phyloP scores from a whole-genome alignment of 2,329 filamentous ascomycete genomes.

The Raffaelea deltoideospora region DNA sequence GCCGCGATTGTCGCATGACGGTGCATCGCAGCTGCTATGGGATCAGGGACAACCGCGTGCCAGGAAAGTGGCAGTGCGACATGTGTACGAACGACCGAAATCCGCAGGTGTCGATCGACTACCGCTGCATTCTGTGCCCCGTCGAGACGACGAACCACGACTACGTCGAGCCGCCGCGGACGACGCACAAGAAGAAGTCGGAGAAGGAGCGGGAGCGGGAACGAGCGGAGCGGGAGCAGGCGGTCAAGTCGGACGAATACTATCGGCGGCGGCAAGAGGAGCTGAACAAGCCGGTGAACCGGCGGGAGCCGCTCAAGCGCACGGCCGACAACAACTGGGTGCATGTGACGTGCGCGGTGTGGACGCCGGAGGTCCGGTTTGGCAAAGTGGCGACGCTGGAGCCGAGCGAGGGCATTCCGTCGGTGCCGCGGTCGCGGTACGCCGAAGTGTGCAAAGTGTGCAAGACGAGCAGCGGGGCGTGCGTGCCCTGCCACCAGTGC shows the following conservation, averaged over 20 bases:
- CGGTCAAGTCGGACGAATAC: constrained; percentile 62
- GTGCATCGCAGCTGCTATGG: constrained; percentile 91
- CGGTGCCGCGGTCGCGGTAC: constrained; percentile 58
- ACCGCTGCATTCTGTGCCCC: constrained; percentile 86
- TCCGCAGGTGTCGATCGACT: constrained; percentile 82
- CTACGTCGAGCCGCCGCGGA: constrained; percentile 68
- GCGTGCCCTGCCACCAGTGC: constrained; percentile 68
- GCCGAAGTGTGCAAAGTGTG: constrained; percentile 74
- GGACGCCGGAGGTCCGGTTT: constrained; percentile 86
- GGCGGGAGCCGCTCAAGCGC: constrained; percentile 80
- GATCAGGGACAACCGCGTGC: constrained; percentile 52
- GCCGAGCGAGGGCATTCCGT: constrained; percentile 78
- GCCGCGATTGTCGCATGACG: constrained; percentile 76
- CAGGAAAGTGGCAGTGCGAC: constrained; percentile 84
- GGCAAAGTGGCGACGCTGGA: constrained; percentile 69
- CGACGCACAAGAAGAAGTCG: constrained; percentile 70
- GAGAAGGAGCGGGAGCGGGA: constrained; percentile 88
- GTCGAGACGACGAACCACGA: constrained; percentile 69
- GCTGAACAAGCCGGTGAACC: constrained; percentile 65
- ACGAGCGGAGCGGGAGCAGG: constrained; percentile 68
- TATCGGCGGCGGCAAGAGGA: constrained; percentile 75
- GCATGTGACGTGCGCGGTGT: constrained; percentile 84
- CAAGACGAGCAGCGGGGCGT: constrained; percentile 57
- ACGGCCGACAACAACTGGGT: constrained; percentile 98
- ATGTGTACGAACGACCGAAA: constrained; percentile 92